These are phyloP conservation scores for Pythium coloratum DNA, from an alignment of 352 stramenopile genomes.

Conservation along the genomic window DNA sequence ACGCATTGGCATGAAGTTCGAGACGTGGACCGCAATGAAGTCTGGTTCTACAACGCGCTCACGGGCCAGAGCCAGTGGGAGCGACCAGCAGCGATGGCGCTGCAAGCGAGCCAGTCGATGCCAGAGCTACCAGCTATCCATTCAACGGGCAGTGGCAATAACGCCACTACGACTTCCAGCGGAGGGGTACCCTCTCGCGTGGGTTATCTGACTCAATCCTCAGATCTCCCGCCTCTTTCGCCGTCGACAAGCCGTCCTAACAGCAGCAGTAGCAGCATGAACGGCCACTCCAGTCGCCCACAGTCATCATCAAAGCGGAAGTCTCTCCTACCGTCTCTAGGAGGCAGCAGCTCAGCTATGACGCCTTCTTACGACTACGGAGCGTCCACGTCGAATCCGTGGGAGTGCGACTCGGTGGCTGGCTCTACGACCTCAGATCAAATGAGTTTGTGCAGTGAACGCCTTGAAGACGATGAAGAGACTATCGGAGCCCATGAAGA, in stretches of 20 bases:
- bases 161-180: neutral
- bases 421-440: slow-evolving; percentile 31
- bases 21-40: slow-evolving; percentile 61
- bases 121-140: slow-evolving; percentile 30
- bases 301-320: slow-evolving; percentile 1
- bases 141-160: neutral
- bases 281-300: neutral
- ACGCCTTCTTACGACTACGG: slow-evolving; percentile 34
- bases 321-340: slow-evolving; percentile 5
- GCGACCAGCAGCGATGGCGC: slow-evolving; percentile 32
- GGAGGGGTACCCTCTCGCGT: neutral
- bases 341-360: slow-evolving; percentile 8
- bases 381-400: slow-evolving; percentile 35
- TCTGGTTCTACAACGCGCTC: slow-evolving; percentile 81
- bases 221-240: slow-evolving; percentile 19
- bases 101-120: slow-evolving; percentile 20
- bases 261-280: slow-evolving; percentile 12
- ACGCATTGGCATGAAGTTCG: slow-evolving; percentile 73
- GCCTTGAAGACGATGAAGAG: slow-evolving; percentile 33
- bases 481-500: slow-evolving; percentile 19
- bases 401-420: slow-evolving; percentile 68
- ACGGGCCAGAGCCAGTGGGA: slow-evolving; percentile 82
- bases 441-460: slow-evolving; percentile 48
- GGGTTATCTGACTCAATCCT: neutral
- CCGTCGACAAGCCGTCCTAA: slow-evolving; percentile 21